A percentile compares a stretch with the other conserved stretches of the same genome.
Evolutionary conservation across 83 land plant species (phyloP).

Genomic region (Diphasiastrum complanatum): DNA sequence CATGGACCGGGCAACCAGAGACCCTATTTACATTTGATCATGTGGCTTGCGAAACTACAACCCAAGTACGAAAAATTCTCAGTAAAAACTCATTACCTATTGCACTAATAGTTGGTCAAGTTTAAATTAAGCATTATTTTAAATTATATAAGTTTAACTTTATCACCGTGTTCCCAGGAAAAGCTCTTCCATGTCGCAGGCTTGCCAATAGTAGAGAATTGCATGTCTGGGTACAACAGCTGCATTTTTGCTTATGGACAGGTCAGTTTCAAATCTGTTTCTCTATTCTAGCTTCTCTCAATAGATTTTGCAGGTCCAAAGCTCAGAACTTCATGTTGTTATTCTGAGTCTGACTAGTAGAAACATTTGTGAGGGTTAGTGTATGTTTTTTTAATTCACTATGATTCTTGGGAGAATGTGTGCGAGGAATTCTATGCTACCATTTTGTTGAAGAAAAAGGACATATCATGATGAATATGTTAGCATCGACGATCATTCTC

Average conservation of each 20-base stretch:
- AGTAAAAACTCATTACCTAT: not conserved
- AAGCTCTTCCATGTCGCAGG: conserved; percentile 75
- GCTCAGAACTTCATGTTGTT: no score
- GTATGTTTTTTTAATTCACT: no score
- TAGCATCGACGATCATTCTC: no score
- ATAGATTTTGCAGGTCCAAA: no score
- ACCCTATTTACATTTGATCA: conserved; percentile 84
- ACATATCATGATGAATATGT: no score
- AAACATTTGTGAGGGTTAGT: no score
- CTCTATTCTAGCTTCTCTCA: no score
- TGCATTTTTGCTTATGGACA: conserved; percentile 99
- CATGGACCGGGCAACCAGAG: conserved; percentile 83
- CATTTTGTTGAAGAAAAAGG: no score
- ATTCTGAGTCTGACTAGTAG: no score
- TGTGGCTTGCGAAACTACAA: conserved; percentile 76
- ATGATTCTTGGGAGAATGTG: no score
- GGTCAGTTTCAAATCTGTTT: conserved; percentile 33
- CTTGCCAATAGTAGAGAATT: conserved; percentile 92
- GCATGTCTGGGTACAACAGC: conserved; percentile 91
- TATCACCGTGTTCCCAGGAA: conserved; percentile 39
- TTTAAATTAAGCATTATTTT: not conserved
- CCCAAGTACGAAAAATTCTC: conserved; percentile 51
- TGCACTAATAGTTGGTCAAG: not conserved
- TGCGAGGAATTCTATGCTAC: no score
- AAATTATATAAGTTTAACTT: not conserved